These are phyloP conservation scores for Lolium perenne DNA, from an alignment of 176 grass and related monocot species.

Conservation along the genomic window DNA sequence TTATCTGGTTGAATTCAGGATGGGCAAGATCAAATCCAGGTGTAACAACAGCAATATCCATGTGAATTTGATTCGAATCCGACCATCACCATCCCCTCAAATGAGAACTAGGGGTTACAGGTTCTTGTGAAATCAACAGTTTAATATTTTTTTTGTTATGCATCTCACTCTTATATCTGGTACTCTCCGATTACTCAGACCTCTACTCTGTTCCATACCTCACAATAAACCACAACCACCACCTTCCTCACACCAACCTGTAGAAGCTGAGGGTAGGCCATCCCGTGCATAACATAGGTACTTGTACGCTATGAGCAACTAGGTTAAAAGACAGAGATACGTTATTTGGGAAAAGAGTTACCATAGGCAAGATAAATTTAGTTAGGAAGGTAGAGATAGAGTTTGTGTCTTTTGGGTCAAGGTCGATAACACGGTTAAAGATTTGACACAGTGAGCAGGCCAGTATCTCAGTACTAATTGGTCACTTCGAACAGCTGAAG, in stretches of 20 bases:
- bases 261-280: not conserved
- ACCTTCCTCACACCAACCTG: not conserved
- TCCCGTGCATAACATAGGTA: not conserved
- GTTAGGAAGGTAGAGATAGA: not conserved
- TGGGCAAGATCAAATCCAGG: not conserved
- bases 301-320: not conserved
- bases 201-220: not conserved
- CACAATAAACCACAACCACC: not conserved
- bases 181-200: not conserved
- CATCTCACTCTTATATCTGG: not conserved
- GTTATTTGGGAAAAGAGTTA: not conserved
- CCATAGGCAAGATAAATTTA: not conserved
- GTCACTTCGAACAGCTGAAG: not conserved
- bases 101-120: not conserved
- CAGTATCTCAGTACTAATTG: not conserved
- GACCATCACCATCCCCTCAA: not conserved
- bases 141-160: not conserved
- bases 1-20: not conserved
- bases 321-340: not conserved
- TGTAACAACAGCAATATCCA: not conserved
- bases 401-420: not conserved
- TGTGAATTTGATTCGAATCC: not conserved
- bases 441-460: not conserved
- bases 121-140: not conserved
- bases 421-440: not conserved